These are phyloP conservation scores for Phytophthora aleatoria DNA, from an alignment of 352 stramenopile species.

Conservation along the genomic window DNA sequence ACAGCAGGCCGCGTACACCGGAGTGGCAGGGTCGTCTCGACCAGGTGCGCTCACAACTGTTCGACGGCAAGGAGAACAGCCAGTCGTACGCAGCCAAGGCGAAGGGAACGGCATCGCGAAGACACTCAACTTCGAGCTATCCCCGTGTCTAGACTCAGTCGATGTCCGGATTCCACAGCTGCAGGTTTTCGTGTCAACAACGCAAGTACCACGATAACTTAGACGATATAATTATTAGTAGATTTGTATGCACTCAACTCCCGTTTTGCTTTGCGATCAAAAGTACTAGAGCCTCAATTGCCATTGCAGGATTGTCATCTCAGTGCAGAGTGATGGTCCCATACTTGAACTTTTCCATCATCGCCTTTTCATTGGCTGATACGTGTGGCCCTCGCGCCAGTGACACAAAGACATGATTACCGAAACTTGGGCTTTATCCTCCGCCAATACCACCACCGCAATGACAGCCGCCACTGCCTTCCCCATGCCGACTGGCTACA, in stretches of 20 bases:
- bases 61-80: conserved; percentile 18
- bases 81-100: conserved; percentile 1
- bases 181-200: conserved; percentile 7
- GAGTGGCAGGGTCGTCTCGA: conserved; percentile 21
- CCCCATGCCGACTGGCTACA: conserved; percentile 27
- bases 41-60: conserved; percentile 25
- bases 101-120: conserved; percentile 6
- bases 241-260: conserved; percentile 7
- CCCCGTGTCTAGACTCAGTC: conserved; percentile 2
- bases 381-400: conserved; percentile 10
- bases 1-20: conserved; percentile 17
- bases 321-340: conserved; percentile 22
- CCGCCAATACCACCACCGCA: background rate
- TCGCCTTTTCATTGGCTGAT: conserved; percentile 26
- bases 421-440: conserved; percentile 3
- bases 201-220: conserved; percentile 19
- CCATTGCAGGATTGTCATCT: background rate
- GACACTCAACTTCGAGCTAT: conserved; percentile 7
- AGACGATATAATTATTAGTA: conserved; percentile 19
- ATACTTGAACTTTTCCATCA: conserved; percentile 19
- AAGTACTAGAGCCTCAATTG: background rate
- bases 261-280: too few relatives aligned
- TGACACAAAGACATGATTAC: conserved; percentile 19
- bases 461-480: conserved; percentile 20
- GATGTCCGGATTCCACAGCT: background rate